Percentiles rank a stretch among this genome's conserved stretches.
phyloP scores from a whole-genome alignment of 2,329 filamentous ascomycete genomes.

The Ascochyta clinopodiicola region DNA sequence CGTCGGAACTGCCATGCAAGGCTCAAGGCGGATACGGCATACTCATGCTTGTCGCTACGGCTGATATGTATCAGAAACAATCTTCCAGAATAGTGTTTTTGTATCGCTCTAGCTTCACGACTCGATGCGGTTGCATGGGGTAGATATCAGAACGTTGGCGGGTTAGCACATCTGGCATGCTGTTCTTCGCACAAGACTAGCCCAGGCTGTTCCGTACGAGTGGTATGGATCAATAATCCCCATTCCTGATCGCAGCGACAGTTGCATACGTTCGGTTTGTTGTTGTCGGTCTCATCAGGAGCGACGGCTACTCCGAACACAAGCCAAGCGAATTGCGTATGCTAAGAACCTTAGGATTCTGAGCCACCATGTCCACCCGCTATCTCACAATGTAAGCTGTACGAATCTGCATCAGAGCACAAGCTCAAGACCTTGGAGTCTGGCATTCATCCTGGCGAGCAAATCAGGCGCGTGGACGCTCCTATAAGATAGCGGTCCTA shows the following conservation, averaged over 20 bases:
- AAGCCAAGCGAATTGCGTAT: conserved; percentile 15
- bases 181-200: background rate
- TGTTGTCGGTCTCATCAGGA: background rate
- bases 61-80: background rate
- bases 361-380: background rate
- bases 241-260: background rate
- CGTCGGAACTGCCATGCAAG: background rate
- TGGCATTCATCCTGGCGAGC: background rate
- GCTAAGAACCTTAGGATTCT: conserved; percentile 10
- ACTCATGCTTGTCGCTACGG: background rate
- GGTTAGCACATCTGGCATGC: background rate
- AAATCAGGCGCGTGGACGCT: background rate
- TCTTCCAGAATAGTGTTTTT: background rate
- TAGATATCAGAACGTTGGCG: background rate
- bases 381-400: background rate
- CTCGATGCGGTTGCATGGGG: background rate
- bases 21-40: background rate
- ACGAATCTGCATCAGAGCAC: background rate
- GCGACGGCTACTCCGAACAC: conserved; percentile 2
- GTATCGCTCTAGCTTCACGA: background rate
- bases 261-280: background rate
- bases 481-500: background rate
- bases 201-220: background rate
- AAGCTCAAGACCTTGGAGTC: background rate
- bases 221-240: background rate